Evolutionary conservation across 352 stramenopile species (phyloP), one percentile per base, ranked within the genome.

Genomic region (Pythium dissimile): DNA sequence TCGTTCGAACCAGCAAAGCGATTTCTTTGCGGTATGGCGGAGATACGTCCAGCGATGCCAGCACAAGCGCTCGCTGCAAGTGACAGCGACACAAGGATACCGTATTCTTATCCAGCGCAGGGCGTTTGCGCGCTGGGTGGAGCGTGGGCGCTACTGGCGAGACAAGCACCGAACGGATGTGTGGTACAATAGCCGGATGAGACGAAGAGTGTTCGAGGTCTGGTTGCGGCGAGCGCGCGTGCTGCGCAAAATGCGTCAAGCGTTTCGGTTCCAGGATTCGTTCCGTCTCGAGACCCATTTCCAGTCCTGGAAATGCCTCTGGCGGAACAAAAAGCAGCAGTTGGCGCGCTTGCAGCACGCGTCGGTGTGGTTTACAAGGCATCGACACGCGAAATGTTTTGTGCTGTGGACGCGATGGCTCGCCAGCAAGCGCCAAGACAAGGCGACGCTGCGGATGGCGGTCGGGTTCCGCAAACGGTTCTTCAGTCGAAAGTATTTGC

Each of bases 251-350:
- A 67, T 85, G 64, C 66, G 62, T 5, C 66, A 63, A 3, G 64
- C 80, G 45, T 60, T 83, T 26, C 38, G 43, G 6, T 71, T 63
- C 28, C 73, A 85, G 45, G 66, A 72, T 28, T 41, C 49, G 1
- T 75, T 71, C 23, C 55, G 59, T 20, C 43, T 71, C 0, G 64
- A 73, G 41, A 70, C n/a, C 8, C 73, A 86, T 37, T 84, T 86
- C 46, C 42, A 52, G 3, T 62, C 67, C 3, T 88, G 78, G 78
- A 80, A 75, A 41, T 66, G 64, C 7, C 69, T 66, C 16, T 35
- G 60, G 3, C 35, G 18, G 11, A n/a, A 52, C 10, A 70, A 66
- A 20, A 73, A 65, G 35, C 35, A 75, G 12, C 55, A 69, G 28
- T 42, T 73, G 11, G 43, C 54, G 28, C 71, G 57, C 26, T 28